A percentile compares a stretch with the other conserved stretches of the same genome.
Evolutionary conservation across 2,329 filamentous ascomycete genomes (phyloP).

Genomic region (Stagonosporopsis rhizophila): DNA sequence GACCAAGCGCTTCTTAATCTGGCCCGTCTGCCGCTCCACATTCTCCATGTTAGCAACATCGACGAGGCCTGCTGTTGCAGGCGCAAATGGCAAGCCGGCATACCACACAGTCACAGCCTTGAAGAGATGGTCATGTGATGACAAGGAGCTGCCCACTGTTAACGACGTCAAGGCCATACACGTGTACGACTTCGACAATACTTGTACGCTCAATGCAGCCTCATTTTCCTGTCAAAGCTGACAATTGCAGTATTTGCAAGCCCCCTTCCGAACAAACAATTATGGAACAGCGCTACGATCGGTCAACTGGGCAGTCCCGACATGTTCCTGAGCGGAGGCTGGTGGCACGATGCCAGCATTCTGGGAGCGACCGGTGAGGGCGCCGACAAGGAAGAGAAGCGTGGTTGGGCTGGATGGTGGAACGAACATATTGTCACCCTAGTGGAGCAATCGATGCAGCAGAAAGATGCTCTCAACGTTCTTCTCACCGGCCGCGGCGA

Average conservation of each 20-base stretch:
- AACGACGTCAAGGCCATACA: slow-evolving; percentile 80
- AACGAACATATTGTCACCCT: slow-evolving; percentile 87
- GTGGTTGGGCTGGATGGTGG: slow-evolving; percentile 94
- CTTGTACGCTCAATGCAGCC: slow-evolving; percentile 62
- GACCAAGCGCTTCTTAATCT: slow-evolving; percentile 25
- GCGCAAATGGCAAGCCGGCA: slow-evolving; percentile 35
- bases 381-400: slow-evolving; percentile 78
- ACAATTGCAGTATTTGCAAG: slow-evolving; percentile 78
- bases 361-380: slow-evolving; percentile 87
- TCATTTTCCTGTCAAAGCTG: slow-evolving; percentile 7
- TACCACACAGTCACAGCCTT: slow-evolving; percentile 73
- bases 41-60: slow-evolving; percentile 43
- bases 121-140: slow-evolving; percentile 82
- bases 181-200: slow-evolving; percentile 98
- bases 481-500: slow-evolving; percentile 88
- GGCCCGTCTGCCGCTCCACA: slow-evolving; percentile 30
- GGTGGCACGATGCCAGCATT: slow-evolving; percentile 95
- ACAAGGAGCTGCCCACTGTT: slow-evolving; percentile 74
- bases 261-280: slow-evolving; percentile 83
- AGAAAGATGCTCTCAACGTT: slow-evolving; percentile 84
- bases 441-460: slow-evolving; percentile 79
- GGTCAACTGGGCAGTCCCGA: slow-evolving; percentile 79
- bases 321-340: slow-evolving; percentile 81
- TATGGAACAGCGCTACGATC: slow-evolving; percentile 84
- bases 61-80: slow-evolving; percentile 40